Conservation (phyloP, 768 basidiomycete species). For the Mycena olivaceomarginata region DNA sequence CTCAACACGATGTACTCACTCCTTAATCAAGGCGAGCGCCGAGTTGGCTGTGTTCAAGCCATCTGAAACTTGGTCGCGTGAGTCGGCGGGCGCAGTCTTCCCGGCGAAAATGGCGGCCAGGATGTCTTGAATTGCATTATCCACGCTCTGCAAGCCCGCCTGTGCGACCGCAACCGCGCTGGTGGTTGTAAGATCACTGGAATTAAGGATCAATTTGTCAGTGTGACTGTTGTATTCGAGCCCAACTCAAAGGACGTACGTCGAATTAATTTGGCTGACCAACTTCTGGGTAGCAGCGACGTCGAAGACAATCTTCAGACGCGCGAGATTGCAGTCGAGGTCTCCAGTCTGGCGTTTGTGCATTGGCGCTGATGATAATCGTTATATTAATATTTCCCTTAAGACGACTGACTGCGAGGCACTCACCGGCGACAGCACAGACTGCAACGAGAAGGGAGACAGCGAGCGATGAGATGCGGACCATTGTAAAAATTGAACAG, state of each 20-base stretch:
- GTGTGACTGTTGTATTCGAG: not conserved
- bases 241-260: slow-evolving; percentile 9
- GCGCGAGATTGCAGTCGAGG: slow-evolving; percentile 42
- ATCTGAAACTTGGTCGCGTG: slow-evolving; percentile 47
- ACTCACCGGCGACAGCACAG: slow-evolving; percentile 20
- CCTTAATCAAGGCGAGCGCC: slow-evolving; percentile 49
- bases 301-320: slow-evolving; percentile 36
- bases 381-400: not conserved
- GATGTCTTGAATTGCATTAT: slow-evolving; percentile 50
- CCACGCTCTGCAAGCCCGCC: slow-evolving; percentile 47
- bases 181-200: slow-evolving; percentile 48
- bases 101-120: slow-evolving; percentile 47
- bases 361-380: slow-evolving; percentile 1
- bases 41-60: slow-evolving; percentile 48
- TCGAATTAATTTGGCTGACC: slow-evolving; percentile 33
- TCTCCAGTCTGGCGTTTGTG: slow-evolving; percentile 37
- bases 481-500: slow-evolving; percentile 19
- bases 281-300: slow-evolving; percentile 4
- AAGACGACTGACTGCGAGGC: too few relatives aligned
- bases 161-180: slow-evolving; percentile 47
- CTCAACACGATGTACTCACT: slow-evolving; percentile 37
- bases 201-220: not conserved
- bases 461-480: slow-evolving; percentile 16
- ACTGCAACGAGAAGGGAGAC: slow-evolving; percentile 15
- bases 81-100: slow-evolving; percentile 46